Conservation (phyloP, 2,329 filamentous ascomycete species). For the Aspergillus sp. region DNA sequence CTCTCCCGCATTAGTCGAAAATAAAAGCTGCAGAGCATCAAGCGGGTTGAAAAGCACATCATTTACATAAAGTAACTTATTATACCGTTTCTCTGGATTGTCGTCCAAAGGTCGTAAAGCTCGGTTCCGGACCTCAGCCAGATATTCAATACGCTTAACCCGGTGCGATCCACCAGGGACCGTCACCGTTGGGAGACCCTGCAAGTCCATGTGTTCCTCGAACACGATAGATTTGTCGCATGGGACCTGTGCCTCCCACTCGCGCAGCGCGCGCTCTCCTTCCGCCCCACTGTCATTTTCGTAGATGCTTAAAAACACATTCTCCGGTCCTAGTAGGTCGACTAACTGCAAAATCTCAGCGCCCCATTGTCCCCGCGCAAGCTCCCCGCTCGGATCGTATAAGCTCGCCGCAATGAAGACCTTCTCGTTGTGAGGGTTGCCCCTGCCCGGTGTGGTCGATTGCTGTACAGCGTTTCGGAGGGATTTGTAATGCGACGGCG, state of each 20-base stretch:
- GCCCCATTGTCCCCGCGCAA: slow-evolving; percentile 61
- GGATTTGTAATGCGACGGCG: slow-evolving; percentile 46
- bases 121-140: slow-evolving; percentile 66
- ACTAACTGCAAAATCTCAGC: slow-evolving; percentile 55
- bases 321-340: slow-evolving; percentile 58
- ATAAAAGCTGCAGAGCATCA: slow-evolving; percentile 56
- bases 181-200: slow-evolving; percentile 52
- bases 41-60: slow-evolving; percentile 59
- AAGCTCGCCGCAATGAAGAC: slow-evolving; percentile 69
- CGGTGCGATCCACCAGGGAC: slow-evolving; percentile 57
- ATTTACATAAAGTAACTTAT: slow-evolving; percentile 57
- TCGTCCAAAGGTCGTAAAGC: slow-evolving; percentile 58
- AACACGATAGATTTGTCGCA: slow-evolving; percentile 51
- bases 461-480: slow-evolving; percentile 25
- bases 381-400: slow-evolving; percentile 55
- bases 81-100: slow-evolving; percentile 39
- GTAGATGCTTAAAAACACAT: slow-evolving; percentile 67
- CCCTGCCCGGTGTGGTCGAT: slow-evolving; percentile 35
- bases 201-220: slow-evolving; percentile 53
- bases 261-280: slow-evolving; percentile 48
- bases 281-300: slow-evolving; percentile 60
- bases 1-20: slow-evolving; percentile 50
- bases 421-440: slow-evolving; percentile 54
- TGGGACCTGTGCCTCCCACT: slow-evolving; percentile 45
- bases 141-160: slow-evolving; percentile 66